Base-by-base conservation (phyloP, 1,284 basidiomycete genomes). In the Irpex rosettiformis region DNA sequence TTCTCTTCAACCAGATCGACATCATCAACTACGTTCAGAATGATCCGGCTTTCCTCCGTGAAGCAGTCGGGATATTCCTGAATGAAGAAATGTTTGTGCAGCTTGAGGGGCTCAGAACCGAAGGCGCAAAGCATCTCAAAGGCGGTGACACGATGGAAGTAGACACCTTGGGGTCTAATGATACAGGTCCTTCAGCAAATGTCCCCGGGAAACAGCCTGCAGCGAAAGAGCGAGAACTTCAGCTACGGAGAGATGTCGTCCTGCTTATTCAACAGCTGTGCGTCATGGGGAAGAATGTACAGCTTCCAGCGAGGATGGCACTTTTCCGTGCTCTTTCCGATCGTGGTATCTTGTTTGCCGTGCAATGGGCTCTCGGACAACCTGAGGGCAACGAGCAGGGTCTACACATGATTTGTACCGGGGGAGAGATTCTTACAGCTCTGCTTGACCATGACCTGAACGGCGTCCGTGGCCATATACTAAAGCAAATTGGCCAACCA, bases 1-100 rank as follows among this genome's bases (percentile, higher is more conserved):
- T 99, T 71, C 96, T 98, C 71, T 99, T 96, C 82, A 97, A 98
- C 75, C 96, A 99, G 74, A 95, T 96, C 68, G 96, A 99, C 74
- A 98, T 99, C 69, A 94, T 98, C 70, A 87, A 82, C 56, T 89
- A 96, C 71, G 85, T 98, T 52, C 91, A 95, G 69, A 82, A 80
- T 58, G 92, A 96, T 69, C 83, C 84, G 4, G 70, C 74, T 4
- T 90, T 98, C 70, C 77, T 98, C 27, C 78, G 81, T 33, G 88
- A 94, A 57, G 81, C 98, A 25, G 91, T 96, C 52, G 77, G 79
- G 43, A 76, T 92, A 37, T 96, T 94, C 70, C 82, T 89, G 61
- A 85, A 87, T 65, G 82, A 86, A 59, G 83, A 83, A 57, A 78
- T 85, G 70, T 71, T 86, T 55, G 57, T 67, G 10, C 66, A 66